phyloP scores from a whole-genome alignment of 1,284 basidiomycete genomes.

The Trichosporon sp. region DNA sequence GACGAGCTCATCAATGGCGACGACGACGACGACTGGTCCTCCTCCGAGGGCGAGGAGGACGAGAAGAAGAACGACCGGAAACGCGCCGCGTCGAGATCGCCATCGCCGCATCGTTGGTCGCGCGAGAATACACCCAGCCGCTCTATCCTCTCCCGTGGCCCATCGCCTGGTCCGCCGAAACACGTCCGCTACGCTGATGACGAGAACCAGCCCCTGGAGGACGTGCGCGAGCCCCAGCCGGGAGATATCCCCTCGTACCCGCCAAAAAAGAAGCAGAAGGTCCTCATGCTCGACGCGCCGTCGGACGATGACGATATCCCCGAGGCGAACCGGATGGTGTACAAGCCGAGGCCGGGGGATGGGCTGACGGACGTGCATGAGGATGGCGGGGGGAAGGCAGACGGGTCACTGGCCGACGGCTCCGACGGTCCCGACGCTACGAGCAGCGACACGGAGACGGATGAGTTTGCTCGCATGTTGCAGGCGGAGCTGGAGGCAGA shows the following conservation, averaged over 20 bases:
- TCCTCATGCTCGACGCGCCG: slow-evolving; percentile 42
- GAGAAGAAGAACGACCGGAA: neutral
- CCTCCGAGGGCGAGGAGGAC: slow-evolving; percentile 9
- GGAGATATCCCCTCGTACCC: slow-evolving; percentile 33
- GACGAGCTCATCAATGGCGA: slow-evolving; percentile 25
- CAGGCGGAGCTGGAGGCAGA: slow-evolving; percentile 17
- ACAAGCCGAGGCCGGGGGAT: slow-evolving; percentile 14
- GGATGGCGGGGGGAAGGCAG: slow-evolving; percentile 20
- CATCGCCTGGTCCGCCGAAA: slow-evolving; percentile 31
- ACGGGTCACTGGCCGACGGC: slow-evolving; percentile 23
- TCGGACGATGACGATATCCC: slow-evolving; percentile 30
- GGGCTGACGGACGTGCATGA: slow-evolving; percentile 31
- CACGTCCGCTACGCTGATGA: slow-evolving; percentile 53
- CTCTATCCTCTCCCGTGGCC: slow-evolving; percentile 26
- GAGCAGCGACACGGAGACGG: slow-evolving; percentile 31
- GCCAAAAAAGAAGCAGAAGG: slow-evolving; percentile 33
- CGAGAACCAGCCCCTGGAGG: slow-evolving; percentile 44
- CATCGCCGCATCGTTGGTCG: slow-evolving; percentile 21
- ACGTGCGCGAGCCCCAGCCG: slow-evolving; percentile 31
- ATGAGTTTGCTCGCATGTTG: slow-evolving; percentile 49
- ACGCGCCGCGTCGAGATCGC: neutral
- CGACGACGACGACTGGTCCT: slow-evolving; percentile 20
- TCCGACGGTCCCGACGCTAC: neutral
- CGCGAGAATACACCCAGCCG: slow-evolving; percentile 29
- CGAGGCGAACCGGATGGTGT: slow-evolving; percentile 41